Conservation (phyloP, 2,329 filamentous ascomycete species). For the Aspergillus sp. region DNA sequence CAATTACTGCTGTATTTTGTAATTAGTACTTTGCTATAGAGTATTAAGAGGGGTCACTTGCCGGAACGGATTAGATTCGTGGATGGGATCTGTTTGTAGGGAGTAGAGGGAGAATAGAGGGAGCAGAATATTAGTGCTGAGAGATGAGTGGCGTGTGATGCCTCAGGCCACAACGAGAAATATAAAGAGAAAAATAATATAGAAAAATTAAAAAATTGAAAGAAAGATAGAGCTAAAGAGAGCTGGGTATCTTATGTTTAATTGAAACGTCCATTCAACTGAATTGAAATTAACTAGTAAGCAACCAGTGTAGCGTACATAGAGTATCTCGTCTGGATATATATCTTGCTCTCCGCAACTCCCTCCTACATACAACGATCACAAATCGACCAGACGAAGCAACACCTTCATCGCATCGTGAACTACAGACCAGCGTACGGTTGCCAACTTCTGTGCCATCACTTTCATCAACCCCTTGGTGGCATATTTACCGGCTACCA, state of each 20-base stretch:
- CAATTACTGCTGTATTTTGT: no score
- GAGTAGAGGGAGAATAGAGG: no score
- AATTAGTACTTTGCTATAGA: no score
- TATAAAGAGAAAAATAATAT: not conserved
- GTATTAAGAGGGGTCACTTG: no score
- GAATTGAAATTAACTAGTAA: no score
- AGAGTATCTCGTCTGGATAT: not conserved
- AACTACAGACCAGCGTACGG: conserved; percentile 56
- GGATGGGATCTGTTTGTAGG: no score
- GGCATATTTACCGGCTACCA: conserved; percentile 39
- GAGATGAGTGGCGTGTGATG: no score
- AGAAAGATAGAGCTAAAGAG: not conserved
- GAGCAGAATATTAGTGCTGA: no score
- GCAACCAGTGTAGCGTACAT: not conserved
- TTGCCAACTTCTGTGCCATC: conserved; percentile 50
- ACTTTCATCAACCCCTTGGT: conserved; percentile 50
- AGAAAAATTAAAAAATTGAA: not conserved
- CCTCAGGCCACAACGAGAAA: no score
- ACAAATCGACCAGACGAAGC: conserved; percentile 11
- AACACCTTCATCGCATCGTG: conserved; percentile 56
- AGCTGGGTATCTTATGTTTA: no score
- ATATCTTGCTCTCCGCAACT: not conserved
- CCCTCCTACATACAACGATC: not conserved
- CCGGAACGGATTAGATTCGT: no score
- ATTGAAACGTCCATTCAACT: no score